Conservation (phyloP, 306 rosid genomes). For the Acacia confusa region DNA sequence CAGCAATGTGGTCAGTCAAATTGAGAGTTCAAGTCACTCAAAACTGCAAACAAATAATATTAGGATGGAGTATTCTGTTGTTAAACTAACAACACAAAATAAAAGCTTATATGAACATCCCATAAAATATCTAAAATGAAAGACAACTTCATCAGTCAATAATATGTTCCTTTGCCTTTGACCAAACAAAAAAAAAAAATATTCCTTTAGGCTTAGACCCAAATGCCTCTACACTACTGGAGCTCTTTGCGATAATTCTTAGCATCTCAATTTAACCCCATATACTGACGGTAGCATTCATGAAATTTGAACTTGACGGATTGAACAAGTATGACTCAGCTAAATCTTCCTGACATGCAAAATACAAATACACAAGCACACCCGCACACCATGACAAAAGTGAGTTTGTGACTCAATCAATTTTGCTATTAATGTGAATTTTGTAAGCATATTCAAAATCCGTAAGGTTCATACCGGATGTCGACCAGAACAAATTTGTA, state of each 20-base stretch:
- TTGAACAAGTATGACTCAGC: not conserved
- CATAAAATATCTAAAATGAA: not conserved
- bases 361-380: not conserved
- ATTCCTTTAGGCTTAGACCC: not conserved
- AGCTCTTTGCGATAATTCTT: not conserved
- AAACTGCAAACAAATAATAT: not conserved
- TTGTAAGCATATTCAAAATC: constrained; percentile 20
- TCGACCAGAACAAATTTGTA: constrained; percentile 72
- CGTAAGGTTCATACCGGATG: constrained; percentile 70
- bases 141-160: not conserved
- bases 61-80: not conserved
- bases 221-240: not conserved
- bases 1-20: constrained; percentile 26
- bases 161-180: not conserved
- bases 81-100: constrained; percentile 5
- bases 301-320: not conserved
- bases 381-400: not conserved
- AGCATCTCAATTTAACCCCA: not conserved
- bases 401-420: constrained; percentile 23
- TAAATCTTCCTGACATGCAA: not conserved
- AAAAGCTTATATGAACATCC: constrained; percentile 13
- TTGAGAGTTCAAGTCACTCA: constrained; percentile 8
- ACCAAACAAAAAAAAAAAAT: no score
- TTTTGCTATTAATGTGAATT: constrained; percentile 12
- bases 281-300: not conserved